Evolutionary conservation across 1,139 yeast genomes (phyloP).

Genomic region (Geotrichum restrictum): DNA sequence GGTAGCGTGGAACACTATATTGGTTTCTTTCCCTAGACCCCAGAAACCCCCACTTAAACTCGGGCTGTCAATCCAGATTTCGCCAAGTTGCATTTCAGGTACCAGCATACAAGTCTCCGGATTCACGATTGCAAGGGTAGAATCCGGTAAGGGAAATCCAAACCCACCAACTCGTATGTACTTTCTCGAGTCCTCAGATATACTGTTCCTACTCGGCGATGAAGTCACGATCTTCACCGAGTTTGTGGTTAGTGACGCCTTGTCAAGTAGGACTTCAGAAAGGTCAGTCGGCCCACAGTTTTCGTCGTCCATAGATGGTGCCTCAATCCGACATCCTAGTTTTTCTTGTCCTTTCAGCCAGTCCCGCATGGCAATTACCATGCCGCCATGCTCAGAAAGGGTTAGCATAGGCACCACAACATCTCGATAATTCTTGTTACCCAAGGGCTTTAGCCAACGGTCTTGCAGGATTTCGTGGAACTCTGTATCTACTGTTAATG

Average conservation of each 20-base stretch:
- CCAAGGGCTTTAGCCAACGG: constrained; percentile 85
- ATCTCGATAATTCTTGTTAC: constrained; percentile 70
- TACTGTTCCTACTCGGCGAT: constrained; percentile 43
- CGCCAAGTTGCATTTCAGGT: constrained; percentile 78
- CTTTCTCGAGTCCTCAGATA: constrained; percentile 47
- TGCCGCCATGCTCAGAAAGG: constrained; percentile 91
- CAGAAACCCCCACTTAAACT: constrained; percentile 86
- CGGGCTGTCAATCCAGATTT: constrained; percentile 92
- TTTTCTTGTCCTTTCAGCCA: constrained; percentile 68
- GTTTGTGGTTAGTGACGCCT: constrained; percentile 74
- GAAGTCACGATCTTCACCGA: constrained; percentile 66
- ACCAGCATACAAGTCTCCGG: constrained; percentile 78
- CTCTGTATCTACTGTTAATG: constrained; percentile 91
- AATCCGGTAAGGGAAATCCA: constrained; percentile 92
- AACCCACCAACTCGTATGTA: constrained; percentile 76
- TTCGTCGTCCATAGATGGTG: constrained; percentile 35
- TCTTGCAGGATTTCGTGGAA: constrained; percentile 87
- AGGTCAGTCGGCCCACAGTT: constrained; percentile 46
- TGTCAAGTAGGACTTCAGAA: constrained; percentile 74
- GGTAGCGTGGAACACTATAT: constrained; percentile 74
- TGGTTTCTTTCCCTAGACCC: constrained; percentile 67
- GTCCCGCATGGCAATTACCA: constrained; percentile 86
- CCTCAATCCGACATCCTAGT: constrained; percentile 43
- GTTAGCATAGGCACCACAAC: constrained; percentile 88
- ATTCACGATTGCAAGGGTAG: constrained; percentile 87